Evolutionary conservation across 1,139 yeast genomes (phyloP), one percentile per base, ranked within the genome.

Genomic region (Yamadazyma pseudoaaseri): DNA sequence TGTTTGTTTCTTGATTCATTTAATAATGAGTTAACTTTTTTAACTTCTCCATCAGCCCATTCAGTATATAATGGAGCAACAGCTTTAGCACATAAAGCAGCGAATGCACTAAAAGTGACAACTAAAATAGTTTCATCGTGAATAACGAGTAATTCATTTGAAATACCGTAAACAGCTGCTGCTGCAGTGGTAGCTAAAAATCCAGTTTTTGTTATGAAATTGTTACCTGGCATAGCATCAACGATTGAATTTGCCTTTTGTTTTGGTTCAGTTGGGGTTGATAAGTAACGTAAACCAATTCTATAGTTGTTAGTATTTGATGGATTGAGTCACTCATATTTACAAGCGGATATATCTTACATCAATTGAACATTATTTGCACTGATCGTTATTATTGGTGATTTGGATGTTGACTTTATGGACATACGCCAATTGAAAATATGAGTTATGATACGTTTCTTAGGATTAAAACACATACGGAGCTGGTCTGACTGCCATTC

Each of bases 41-140:
- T 79, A 62, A 90, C 77, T 77, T 95, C 90, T 44, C 86, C 84
- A 57, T 83, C 89, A 41, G 97, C 97, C 84, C 94, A 87, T 58
- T 85, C 94, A 54, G 87, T 86, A 75, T 90, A 92, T 56, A 85
- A 78, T 55, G 97, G 97, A 44, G 96, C 96, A 54, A 86, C 82
- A 51, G 83, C 81, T 75, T 90, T 92, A 59, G 90, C 86, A 52
- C 79, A 72, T 55, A 89, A 73, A 48, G 76, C 81, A 46, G 82
- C 62, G 62, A 90, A 84, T 44, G 86, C 82, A 44, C 81, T 65
- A 65, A 92, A 92, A 44, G 95, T 83, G 45, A 77, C 77, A 37
- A 87, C 76, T 62, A 92, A 75, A 52, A 89, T 79, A 55, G 33
- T 77, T 76, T 92, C 98, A 60, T 89, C 97, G 68, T 92, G 95